phyloP scores from a whole-genome alignment of 345 rosid genomes.

The Populus pruinosa region DNA sequence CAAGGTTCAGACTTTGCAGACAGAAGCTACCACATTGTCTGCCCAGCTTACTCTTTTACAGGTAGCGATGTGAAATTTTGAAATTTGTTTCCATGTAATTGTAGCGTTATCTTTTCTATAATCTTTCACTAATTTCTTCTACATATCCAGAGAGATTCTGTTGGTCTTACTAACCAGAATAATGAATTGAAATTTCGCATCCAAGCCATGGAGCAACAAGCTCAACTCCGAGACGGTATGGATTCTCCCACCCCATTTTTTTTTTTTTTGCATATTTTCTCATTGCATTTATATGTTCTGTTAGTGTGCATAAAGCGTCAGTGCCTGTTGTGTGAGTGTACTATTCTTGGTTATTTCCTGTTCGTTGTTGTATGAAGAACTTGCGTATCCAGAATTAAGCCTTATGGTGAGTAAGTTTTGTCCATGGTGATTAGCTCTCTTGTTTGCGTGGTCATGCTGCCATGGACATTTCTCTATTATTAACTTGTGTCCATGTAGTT shows the following conservation, averaged over 20 bases:
- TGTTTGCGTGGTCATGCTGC: background rate
- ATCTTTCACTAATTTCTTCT: constrained; percentile 3
- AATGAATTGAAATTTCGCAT: constrained; percentile 92
- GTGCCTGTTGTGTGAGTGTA: background rate
- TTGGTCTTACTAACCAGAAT: constrained; percentile 86
- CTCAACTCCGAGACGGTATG: constrained; percentile 86
- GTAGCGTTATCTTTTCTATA: background rate
- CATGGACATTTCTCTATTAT: background rate
- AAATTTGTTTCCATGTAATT: background rate
- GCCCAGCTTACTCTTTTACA: constrained; percentile 91
- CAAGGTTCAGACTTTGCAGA: constrained; percentile 95
- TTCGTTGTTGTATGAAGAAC: background rate
- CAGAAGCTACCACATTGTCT: constrained; percentile 93
- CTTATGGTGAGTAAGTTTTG: background rate
- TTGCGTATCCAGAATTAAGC: background rate
- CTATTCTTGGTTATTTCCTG: background rate
- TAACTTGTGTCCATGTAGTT: background rate
- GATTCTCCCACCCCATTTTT: background rate
- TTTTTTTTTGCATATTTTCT: background rate
- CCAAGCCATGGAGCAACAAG: constrained; percentile 98
- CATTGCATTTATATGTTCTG: background rate
- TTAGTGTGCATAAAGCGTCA: background rate
- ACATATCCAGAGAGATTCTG: constrained; percentile 71
- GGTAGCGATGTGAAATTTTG: constrained; percentile 33
- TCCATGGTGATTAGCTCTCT: background rate